These are phyloP conservation scores for Cordyceps sp. DNA, from an alignment of 2,329 filamentous ascomycete species.

Conservation along the genomic window DNA sequence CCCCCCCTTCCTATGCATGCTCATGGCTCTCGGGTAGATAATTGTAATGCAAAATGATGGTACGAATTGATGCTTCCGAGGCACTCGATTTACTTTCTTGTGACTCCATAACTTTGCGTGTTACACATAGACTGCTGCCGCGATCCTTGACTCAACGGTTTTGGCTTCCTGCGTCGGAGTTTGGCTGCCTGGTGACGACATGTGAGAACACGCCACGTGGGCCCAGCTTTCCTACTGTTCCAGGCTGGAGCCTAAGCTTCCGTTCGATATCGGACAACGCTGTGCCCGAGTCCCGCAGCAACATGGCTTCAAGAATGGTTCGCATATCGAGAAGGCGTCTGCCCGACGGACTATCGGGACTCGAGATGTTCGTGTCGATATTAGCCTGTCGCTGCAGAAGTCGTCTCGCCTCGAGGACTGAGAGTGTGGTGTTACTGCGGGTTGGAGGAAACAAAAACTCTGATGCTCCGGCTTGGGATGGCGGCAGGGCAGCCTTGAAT, in stretches of 20 bases:
- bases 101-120: too few species aligned
- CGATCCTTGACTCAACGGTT: too few species aligned
- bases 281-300: conserved; percentile 23
- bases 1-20: too few species aligned
- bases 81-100: too few species aligned
- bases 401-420: conserved; percentile 30
- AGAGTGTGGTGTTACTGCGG: conserved; percentile 26
- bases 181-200: too few species aligned
- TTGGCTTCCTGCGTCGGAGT: too few species aligned
- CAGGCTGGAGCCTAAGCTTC: conserved; percentile 24
- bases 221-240: conserved; percentile 28
- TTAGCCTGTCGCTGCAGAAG: conserved; percentile 25
- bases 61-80: too few species aligned
- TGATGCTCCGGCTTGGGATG: conserved; percentile 6
- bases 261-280: conserved; percentile 25
- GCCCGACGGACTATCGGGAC: conserved; percentile 12
- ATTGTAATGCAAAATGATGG: too few species aligned
- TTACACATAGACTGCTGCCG: too few species aligned
- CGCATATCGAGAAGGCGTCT: conserved; percentile 30
- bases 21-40: too few species aligned
- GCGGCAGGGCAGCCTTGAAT: conserved; percentile 21
- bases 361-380: conserved; percentile 23
- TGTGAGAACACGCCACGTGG: conserved; percentile 21
- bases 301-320: conserved; percentile 28
- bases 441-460: too few species aligned